Evolutionary conservation across 352 stramenopile genomes (phyloP), one percentile per base, ranked within the genome.

Genomic region (Phytophthora cactorum): DNA sequence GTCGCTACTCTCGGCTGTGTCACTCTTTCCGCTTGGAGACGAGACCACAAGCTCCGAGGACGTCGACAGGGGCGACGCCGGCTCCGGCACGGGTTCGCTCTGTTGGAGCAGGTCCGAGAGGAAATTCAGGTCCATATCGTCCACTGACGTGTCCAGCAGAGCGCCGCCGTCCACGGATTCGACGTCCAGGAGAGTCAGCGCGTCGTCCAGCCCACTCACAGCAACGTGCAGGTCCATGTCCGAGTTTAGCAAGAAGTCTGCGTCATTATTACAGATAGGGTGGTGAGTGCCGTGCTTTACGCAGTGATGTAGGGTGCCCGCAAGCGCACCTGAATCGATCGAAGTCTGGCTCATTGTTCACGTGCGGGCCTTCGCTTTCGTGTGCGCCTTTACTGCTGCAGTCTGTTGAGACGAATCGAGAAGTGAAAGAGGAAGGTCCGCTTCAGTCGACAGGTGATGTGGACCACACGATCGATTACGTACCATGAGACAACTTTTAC

Each of bases 71-170:
- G 63, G 63, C 6, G 68, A 72, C 17, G 34, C 9, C 1, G 68
- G 68, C 14, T 75, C 68, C 11, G 68, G 68, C 6, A 75, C 57
- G 2, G 55, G 50, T 0, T 75, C 68, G 17, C 52, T 45, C 55
- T 63, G 47, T 5, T 68, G 58, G 25, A 79, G 62, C 34, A 75
- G 38, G 17, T 78, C 66, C 25, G 66, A 72, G 1, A 78, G 49
- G 54, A 73, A 78, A 10, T 43, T 70, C 57, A 78, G 27, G 54
- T 78, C 70, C 43, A 75, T 43, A 51, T 75, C 70, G 34, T 78
- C 66, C 44, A 74, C 58, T 2, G 34, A 56, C 5, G 61, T 47
- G n/a, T 38, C 62, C 17, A 71, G 44, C 55, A 67, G 44, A 4
- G 50, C 55, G 62, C 54, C 52, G 4, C 38, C 47, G 32, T 58